A percentile compares a stretch with the other conserved stretches of the same genome.
These are phyloP conservation scores for Acanthamoeba healyi DNA, from an alignment of 208 protist genomes.

Conservation along the genomic window DNA sequence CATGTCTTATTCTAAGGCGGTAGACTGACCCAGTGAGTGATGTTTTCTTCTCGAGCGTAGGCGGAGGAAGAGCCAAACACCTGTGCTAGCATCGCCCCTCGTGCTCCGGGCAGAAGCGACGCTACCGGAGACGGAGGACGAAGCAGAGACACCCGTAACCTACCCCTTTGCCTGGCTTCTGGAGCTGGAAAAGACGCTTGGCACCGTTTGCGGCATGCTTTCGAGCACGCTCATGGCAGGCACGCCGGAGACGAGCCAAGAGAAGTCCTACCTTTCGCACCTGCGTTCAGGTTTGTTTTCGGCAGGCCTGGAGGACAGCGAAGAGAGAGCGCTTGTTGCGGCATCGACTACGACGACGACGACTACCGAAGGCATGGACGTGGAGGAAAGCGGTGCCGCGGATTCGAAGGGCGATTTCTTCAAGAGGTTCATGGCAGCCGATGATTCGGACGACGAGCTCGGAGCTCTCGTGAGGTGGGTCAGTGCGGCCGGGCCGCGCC, in stretches of 20 bases:
- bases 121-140: background rate
- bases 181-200: conserved; percentile 41
- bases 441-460: conserved; percentile 17
- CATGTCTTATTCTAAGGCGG: background rate
- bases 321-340: background rate
- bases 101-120: background rate
- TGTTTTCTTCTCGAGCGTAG: background rate
- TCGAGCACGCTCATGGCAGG: conserved; percentile 1
- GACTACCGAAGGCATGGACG: background rate
- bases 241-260: background rate
- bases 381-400: background rate
- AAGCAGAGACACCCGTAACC: background rate
- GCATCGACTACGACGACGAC: too few relatives aligned
- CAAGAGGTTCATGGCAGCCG: conserved; percentile 4
- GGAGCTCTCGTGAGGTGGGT: conserved; percentile 20
- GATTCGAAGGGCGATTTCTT: background rate
- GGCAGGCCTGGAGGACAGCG: conserved; percentile 20
- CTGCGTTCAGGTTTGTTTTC: conserved; percentile 2
- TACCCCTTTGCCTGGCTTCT: conserved; percentile 41
- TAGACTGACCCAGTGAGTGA: background rate
- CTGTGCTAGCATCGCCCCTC: background rate
- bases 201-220: conserved; percentile 12
- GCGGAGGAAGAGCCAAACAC: background rate
- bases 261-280: background rate
- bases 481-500: background rate